These are phyloP conservation scores for Aspergillus floridensis DNA, from an alignment of 2,329 filamentous ascomycete species.

Conservation along the genomic window DNA sequence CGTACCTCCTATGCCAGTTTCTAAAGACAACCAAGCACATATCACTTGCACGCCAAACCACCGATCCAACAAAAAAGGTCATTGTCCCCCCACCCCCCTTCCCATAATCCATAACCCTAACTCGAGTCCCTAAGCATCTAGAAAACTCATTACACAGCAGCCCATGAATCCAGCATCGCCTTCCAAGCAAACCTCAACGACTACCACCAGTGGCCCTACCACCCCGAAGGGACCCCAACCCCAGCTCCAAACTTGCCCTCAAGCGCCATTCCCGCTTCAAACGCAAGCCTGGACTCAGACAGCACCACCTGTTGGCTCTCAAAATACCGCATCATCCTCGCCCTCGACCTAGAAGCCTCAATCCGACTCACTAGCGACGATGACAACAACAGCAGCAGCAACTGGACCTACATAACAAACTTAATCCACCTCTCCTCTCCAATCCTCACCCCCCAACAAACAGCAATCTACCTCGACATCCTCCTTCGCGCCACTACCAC, in stretches of 20 bases:
- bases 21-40: slow-evolving; percentile 51
- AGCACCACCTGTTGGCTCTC: slow-evolving; percentile 44
- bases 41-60: slow-evolving; percentile 49
- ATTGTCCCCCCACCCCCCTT: slow-evolving; percentile 9
- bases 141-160: slow-evolving; percentile 60
- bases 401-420: slow-evolving; percentile 63
- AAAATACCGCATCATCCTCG: slow-evolving; percentile 66
- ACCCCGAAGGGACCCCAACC: too few species aligned
- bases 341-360: slow-evolving; percentile 77
- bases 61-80: slow-evolving; percentile 41
- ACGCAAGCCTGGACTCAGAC: slow-evolving; percentile 45
- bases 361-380: slow-evolving; percentile 52
- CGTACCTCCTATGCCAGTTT: slow-evolving; percentile 69
- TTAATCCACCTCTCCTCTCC: slow-evolving; percentile 53
- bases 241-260: neutral
- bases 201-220: neutral
- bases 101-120: neutral
- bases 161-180: slow-evolving; percentile 57
- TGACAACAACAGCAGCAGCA: slow-evolving; percentile 14
- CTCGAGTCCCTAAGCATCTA: slow-evolving; percentile 28
- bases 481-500: slow-evolving; percentile 52
- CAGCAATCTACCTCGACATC: slow-evolving; percentile 66
- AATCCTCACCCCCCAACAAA: slow-evolving; percentile 44
- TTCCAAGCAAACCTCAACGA: neutral
- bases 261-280: neutral